Base-by-base conservation (phyloP, 2,329 filamentous ascomycete species). In the Colletotrichum sp. region DNA sequence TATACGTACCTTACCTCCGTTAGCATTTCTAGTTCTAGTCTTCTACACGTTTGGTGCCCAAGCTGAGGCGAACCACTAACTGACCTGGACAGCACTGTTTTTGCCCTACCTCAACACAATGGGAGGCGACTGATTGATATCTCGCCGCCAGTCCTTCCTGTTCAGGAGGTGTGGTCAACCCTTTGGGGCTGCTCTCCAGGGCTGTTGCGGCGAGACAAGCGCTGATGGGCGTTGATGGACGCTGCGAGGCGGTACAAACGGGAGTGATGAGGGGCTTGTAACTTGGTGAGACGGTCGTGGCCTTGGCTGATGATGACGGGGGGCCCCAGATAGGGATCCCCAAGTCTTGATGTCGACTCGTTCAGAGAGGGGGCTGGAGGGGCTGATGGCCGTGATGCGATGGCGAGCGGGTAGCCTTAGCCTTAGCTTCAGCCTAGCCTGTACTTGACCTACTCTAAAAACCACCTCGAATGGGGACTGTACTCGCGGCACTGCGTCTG, bases 261-360 rank as follows among this genome's bases (percentile, higher is more conserved):
- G 70, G 63, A 68, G 57, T 30, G 34, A 44, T 26, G 36, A 30
- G 49, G 71, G 26, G 70, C 64, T 65, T 76, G 73, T 44, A 65
- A 64, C 73, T 71, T 63, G 26, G 70, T 73, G 73, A 76, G 73
- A 76, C 73, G 70, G 59, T 49, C 32, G 55, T 60, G 55, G 39
- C 44, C 73, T 76, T 73, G 73, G 73, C 70, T 73, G 73, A 73
- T 73, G 70, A 76, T 76, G 73, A 57, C 34, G 69, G 34, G 39
- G 66, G 15, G 9, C 5, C 6, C 67, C 32, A 36, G 34, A 64
- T 32, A 66, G 55, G 72, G 44, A 74, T 59, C 32, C 44, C 32
- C 30, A 65, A 59, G 55, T 52, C 57, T 44, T 52, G 34, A 34
- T 57, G 67, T 30, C 36, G 57, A 62, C 34, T 70, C 67, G 62